Conservation (phyloP, 768 basidiomycete species). For the Cystofilobasidium macerans region DNA sequence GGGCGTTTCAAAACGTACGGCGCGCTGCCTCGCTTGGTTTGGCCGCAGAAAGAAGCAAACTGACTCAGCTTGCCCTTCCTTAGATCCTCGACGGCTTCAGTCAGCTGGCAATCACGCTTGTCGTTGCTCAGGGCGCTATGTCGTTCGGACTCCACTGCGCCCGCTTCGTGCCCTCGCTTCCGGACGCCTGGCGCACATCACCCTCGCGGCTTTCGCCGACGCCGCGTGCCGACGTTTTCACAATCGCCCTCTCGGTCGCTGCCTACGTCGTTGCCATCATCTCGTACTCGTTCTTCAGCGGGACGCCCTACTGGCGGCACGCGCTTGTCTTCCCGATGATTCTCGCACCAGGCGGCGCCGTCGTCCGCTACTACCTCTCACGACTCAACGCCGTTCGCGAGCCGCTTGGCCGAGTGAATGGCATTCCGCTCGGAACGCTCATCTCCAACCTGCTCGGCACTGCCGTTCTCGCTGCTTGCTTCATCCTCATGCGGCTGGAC, state of each 20-base stretch:
- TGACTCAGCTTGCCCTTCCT: background rate
- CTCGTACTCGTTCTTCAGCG: conserved; percentile 4
- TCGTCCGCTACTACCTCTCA: conserved; percentile 5
- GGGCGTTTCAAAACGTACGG: background rate
- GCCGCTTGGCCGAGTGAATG: background rate
- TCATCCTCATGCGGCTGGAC: conserved; percentile 6
- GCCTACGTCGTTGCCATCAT: conserved; percentile 11
- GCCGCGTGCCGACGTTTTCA: background rate
- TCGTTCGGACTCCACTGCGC: conserved; percentile 21
- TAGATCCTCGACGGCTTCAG: conserved; percentile 18
- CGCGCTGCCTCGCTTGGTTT: background rate
- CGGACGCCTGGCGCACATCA: background rate
- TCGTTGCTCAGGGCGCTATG: conserved; percentile 14
- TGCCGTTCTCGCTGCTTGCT: conserved; percentile 10
- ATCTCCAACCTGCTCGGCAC: conserved; percentile 16
- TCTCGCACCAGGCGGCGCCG: conserved; percentile 15
- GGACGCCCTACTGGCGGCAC: background rate
- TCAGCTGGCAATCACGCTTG: conserved; percentile 8
- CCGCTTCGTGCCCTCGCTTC: conserved; percentile 8
- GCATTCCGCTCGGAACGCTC: conserved; percentile 13
- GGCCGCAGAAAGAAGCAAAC: too few relatives aligned
- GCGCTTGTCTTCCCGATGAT: conserved; percentile 12
- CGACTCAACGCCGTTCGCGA: background rate
- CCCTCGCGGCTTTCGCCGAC: conserved; percentile 9
- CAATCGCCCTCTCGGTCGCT: conserved; percentile 4